These are phyloP conservation scores for Amylocystis lapponica DNA, from an alignment of 768 basidiomycete species.

Conservation along the genomic window DNA sequence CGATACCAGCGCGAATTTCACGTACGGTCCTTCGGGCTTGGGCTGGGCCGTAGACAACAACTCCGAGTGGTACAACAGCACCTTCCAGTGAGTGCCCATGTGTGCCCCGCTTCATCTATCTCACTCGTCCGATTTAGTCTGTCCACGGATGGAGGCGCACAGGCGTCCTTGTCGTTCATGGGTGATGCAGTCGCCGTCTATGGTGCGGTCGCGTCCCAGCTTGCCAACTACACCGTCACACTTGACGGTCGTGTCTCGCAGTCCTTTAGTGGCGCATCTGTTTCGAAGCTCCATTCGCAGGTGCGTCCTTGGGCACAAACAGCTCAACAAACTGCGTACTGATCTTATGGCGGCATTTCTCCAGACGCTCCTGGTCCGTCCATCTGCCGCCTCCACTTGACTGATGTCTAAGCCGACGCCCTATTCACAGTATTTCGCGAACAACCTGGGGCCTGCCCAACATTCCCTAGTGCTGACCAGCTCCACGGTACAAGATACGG, in stretches of 20 bases:
- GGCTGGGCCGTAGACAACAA: conserved; percentile 32
- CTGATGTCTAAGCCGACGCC: too few relatives aligned
- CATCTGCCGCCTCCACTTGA: not conserved
- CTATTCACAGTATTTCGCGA: conserved; percentile 5
- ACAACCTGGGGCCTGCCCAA: not conserved
- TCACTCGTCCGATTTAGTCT: conserved; percentile 31
- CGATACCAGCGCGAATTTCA: conserved; percentile 34
- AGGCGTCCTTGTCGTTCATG: conserved; percentile 38
- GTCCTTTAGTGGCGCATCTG: conserved; percentile 30
- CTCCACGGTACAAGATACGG: not conserved
- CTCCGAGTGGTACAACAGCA: conserved; percentile 29
- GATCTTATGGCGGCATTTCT: not conserved
- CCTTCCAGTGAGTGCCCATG: conserved; percentile 38
- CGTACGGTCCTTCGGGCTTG: conserved; percentile 31
- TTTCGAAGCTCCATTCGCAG: conserved; percentile 27
- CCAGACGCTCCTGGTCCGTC: conserved; percentile 4
- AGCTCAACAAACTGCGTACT: not conserved
- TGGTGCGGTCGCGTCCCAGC: conserved; percentile 47
- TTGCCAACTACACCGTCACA: conserved; percentile 39
- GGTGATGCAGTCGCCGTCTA: conserved; percentile 52
- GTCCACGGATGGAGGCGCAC: conserved; percentile 31
- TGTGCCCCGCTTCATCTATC: not conserved
- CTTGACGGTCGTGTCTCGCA: conserved; percentile 34
- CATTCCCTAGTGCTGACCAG: conserved; percentile 3
- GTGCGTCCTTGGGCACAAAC: conserved; percentile 19